A percentile compares a stretch with the other conserved stretches of the same genome.
These are phyloP conservation scores for Phytopythium montanum DNA, from an alignment of 352 stramenopile genomes.

Conservation along the genomic window DNA sequence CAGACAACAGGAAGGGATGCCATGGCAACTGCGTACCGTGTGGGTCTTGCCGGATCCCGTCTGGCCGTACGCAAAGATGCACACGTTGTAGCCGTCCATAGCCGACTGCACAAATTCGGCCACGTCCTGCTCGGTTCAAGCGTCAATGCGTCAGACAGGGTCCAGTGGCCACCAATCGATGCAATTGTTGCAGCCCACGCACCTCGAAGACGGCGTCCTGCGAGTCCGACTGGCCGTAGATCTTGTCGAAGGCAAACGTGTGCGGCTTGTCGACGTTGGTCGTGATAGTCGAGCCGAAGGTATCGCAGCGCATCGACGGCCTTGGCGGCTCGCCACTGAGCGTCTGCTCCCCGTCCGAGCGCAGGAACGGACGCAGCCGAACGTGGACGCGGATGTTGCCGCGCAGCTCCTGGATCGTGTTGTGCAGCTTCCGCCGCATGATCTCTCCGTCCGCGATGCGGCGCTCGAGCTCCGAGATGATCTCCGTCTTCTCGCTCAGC, in stretches of 20 bases:
- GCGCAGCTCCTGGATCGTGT: conserved; percentile 98
- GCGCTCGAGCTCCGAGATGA: conserved; percentile 64
- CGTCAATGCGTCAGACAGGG: background rate
- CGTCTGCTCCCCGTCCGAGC: conserved; percentile 70
- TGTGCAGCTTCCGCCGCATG: conserved; percentile 95
- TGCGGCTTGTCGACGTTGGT: conserved; percentile 70
- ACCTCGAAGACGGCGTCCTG: conserved; percentile 95
- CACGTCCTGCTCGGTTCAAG: conserved; percentile 50
- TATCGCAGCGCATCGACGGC: conserved; percentile 58
- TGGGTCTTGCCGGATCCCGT: conserved; percentile 97
- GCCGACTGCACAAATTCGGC: conserved; percentile 89
- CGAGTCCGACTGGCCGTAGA: conserved; percentile 94
- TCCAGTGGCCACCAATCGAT: background rate
- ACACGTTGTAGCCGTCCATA: conserved; percentile 98
- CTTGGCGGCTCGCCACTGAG: conserved; percentile 33
- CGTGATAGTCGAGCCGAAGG: conserved; percentile 66
- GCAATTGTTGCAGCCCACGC: background rate
- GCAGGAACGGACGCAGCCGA: conserved; percentile 90
- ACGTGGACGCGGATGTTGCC: conserved; percentile 99
- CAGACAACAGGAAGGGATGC: background rate
- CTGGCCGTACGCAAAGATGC: conserved; percentile 99
- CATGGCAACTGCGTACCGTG: conserved; percentile 43
- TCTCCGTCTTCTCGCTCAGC: conserved; percentile 51
- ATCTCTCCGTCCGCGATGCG: conserved; percentile 60
- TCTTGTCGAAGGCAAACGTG: conserved; percentile 97